phyloP scores from a whole-genome alignment of 805 yeast genomes.

The Sugiyamaella smithiae region DNA sequence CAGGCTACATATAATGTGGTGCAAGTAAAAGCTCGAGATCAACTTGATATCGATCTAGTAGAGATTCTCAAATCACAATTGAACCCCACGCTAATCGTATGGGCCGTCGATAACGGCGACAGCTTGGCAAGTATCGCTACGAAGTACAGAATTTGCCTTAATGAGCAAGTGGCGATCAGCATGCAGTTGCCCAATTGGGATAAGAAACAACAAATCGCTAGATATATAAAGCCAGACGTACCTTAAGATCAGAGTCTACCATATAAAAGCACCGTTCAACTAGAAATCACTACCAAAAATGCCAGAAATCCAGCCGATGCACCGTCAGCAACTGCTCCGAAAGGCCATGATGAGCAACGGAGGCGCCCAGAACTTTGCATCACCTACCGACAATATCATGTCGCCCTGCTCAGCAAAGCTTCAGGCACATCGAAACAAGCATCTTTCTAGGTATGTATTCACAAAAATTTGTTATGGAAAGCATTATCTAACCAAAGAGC shows the following conservation, averaged over 20 bases:
- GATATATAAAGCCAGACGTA: background rate
- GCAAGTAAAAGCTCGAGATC: no score
- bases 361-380: conserved; percentile 35
- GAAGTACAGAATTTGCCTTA: no score
- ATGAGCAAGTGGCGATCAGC: no score
- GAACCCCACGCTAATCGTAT: no score
- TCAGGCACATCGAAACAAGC: conserved; percentile 47
- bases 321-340: conserved; percentile 14
- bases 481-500: conserved; percentile 8
- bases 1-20: no score
- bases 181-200: background rate
- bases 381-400: conserved; percentile 58
- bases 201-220: background rate
- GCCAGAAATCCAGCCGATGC: conserved; percentile 24
- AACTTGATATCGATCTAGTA: no score
- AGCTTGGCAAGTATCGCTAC: no score
- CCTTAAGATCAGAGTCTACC: background rate
- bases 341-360: conserved; percentile 10
- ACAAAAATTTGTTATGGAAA: no score
- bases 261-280: background rate
- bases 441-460: conserved; percentile 36
- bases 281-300: conserved; percentile 3
- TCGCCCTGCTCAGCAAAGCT: conserved; percentile 60
- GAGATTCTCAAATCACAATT: no score
- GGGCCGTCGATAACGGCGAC: no score